Base-by-base conservation (phyloP, 192 early-diverging fungal genomes). In the Diversispora eburnea region DNA sequence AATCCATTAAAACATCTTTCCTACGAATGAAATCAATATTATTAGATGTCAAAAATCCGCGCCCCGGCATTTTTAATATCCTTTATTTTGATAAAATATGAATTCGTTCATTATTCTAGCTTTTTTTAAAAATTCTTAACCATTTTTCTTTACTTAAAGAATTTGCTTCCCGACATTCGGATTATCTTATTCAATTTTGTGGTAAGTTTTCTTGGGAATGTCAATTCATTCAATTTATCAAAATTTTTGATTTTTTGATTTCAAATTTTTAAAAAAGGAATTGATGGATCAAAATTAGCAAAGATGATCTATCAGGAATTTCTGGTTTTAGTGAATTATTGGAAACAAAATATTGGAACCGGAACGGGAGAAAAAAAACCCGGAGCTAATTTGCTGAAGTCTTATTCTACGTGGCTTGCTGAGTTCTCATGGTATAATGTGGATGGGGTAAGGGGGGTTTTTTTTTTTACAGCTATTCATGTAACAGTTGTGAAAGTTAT, bases 361-460 rank as follows among this genome's bases (percentile, higher is more conserved):
- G 47, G 74, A 74, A 2, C 42, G 42, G n/a, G 19, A 6, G 78
- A 82, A 12, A 60, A 77, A 22, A 66, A 76, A 49, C 66, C 76
- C 42, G 78, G 82, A 12, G 64, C 78, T 20, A 81, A 83, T 17
- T 67, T 82, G 7, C 62, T 92, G 5, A 88, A 88, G 41, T 79
- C 83, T 9, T 92, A 89, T 55, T 91, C 90, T 5, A 86, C 85
- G 42, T 92, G 90, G 90, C 81, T 89, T 68, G 72, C 61, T n/a
- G 61, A 63, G 2, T 63, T 45, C 45, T 63, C 61, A 19, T 63
- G 17, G 15, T 63, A 33, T n/a, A 63, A 63, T 19, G 13, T 39
- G 13, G 61, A 20, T 15, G 42, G 43, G 17, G 61, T 63, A 63
- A 43, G 52, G 33, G 15, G 17, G n/a, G 2, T 62, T 13, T 43